A percentile compares a stretch with the other conserved stretches of the same genome.
Conservation (phyloP, 192 early-diverging fungal species). For the Umbelopsis isabellina region DNA sequence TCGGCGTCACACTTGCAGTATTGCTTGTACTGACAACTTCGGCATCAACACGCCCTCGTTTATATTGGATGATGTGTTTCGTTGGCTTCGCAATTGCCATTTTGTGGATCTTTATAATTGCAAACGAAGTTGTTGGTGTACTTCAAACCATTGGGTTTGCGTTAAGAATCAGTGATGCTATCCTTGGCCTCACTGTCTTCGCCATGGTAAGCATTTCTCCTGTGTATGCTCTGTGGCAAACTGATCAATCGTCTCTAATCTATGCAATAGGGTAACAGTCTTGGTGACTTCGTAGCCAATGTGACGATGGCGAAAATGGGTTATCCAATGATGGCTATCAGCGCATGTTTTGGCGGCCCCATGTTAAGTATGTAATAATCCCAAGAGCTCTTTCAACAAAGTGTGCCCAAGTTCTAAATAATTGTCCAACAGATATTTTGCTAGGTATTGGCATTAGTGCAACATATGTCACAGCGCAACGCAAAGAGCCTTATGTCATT, state of each 20-base stretch:
- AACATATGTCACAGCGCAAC: conserved; percentile 56
- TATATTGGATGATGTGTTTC: conserved; percentile 56
- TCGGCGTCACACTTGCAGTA: conserved; percentile 35
- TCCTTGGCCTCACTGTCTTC: conserved; percentile 84
- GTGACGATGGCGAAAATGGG: conserved; percentile 90
- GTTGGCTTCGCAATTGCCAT: conserved; percentile 81
- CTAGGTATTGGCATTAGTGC: conserved; percentile 85
- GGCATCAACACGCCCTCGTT: conserved; percentile 43
- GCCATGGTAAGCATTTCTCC: conserved; percentile 65
- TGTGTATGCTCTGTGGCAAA: no score
- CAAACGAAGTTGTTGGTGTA: conserved; percentile 89
- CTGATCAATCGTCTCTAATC: no score
- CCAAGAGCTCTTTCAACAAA: not conserved
- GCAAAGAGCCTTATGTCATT: conserved; percentile 55
- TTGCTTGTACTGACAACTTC: conserved; percentile 40
- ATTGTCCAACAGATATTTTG: conserved; percentile 61
- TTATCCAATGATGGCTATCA: conserved; percentile 92
- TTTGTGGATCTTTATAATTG: conserved; percentile 86
- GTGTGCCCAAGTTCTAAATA: not conserved
- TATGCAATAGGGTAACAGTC: conserved; percentile 64
- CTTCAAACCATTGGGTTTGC: conserved; percentile 80
- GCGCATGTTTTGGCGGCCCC: conserved; percentile 92
- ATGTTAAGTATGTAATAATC: conserved; percentile 71
- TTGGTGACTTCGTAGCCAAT: conserved; percentile 93
- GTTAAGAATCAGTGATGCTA: conserved; percentile 76